Percentiles rank a stretch among this genome's conserved stretches.
phyloP scores from a whole-genome alignment of 164 flowering plant genomes.

The Santalum album region DNA sequence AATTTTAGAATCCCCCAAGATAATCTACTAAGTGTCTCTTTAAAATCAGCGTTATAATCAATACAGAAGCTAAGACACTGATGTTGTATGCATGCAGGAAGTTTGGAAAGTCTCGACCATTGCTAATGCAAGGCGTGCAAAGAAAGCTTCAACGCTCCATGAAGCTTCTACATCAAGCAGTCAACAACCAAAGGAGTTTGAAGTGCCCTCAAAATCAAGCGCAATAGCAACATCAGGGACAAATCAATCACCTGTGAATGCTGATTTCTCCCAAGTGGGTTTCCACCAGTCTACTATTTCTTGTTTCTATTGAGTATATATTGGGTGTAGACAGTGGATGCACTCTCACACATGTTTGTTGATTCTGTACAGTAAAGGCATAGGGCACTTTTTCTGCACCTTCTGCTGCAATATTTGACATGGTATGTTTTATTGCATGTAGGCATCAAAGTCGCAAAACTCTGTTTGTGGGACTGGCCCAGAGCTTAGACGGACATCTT shows the following conservation, averaged over 20 bases:
- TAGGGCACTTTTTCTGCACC: not conserved
- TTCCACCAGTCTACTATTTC: not conserved
- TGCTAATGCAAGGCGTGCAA: constrained; percentile 70
- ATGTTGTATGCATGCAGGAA: constrained; percentile 51
- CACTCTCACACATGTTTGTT: not conserved
- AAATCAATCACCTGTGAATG: constrained; percentile 25
- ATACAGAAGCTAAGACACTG: too few relatives aligned
- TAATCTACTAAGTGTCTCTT: too few relatives aligned
- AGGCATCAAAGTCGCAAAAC: constrained; percentile 65
- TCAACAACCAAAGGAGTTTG: constrained; percentile 44
- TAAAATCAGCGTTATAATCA: too few relatives aligned
- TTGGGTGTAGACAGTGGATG: too few relatives aligned
- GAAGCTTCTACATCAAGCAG: constrained; percentile 52
- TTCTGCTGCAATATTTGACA: not conserved
- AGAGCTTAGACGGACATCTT: constrained; percentile 85
- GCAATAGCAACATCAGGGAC: constrained; percentile 20
- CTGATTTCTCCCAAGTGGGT: constrained; percentile 58
- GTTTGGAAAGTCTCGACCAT: constrained; percentile 97
- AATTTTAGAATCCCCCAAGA: too few relatives aligned
- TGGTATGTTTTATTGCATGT: constrained; percentile 10
- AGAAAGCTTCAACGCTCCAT: constrained; percentile 47
- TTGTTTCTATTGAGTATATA: too few relatives aligned
- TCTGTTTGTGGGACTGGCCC: constrained; percentile 39
- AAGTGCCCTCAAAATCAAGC: constrained; percentile 35
- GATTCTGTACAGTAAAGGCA: not conserved